Conservation (phyloP, 148 eudicot genomes). For the Fallopia convolvulus region DNA sequence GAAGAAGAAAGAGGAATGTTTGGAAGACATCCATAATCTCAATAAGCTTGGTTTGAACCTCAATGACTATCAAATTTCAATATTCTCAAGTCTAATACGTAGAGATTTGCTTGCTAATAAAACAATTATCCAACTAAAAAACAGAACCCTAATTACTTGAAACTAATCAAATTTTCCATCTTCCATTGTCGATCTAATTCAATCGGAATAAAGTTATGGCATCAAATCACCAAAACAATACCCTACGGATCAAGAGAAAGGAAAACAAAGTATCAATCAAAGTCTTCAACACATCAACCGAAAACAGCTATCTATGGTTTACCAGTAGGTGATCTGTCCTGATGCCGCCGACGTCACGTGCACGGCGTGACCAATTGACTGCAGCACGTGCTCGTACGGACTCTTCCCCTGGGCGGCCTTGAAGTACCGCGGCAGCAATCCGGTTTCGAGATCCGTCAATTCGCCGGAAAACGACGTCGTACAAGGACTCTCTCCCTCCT, state of each 20-base stretch:
- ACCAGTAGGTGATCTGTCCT: slow-evolving; percentile 59
- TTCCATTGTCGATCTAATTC: neutral
- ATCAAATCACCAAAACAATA: neutral
- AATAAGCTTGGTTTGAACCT: neutral
- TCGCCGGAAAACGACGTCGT: slow-evolving; percentile 15
- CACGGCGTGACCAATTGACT: slow-evolving; percentile 55
- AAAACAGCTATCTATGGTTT: neutral
- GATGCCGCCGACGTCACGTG: slow-evolving; percentile 24
- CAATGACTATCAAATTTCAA: neutral
- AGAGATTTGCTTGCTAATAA: neutral
- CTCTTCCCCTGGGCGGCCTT: slow-evolving; percentile 16
- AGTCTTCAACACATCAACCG: neutral
- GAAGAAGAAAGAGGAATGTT: neutral
- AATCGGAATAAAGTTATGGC: neutral
- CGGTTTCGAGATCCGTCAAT: slow-evolving; percentile 7
- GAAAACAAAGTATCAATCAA: neutral
- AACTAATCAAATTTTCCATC: neutral
- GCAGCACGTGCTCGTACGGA: slow-evolving; percentile 36
- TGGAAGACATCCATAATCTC: no score
- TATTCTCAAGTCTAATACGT: neutral
- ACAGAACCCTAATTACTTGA: neutral
- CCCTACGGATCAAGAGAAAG: neutral
- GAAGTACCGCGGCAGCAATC: slow-evolving; percentile 23
- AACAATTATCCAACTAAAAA: neutral
- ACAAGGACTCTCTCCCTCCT: neutral